Base-by-base conservation (phyloP, 1,284 basidiomycete genomes). In the Butyriboletus appendiculatus region DNA sequence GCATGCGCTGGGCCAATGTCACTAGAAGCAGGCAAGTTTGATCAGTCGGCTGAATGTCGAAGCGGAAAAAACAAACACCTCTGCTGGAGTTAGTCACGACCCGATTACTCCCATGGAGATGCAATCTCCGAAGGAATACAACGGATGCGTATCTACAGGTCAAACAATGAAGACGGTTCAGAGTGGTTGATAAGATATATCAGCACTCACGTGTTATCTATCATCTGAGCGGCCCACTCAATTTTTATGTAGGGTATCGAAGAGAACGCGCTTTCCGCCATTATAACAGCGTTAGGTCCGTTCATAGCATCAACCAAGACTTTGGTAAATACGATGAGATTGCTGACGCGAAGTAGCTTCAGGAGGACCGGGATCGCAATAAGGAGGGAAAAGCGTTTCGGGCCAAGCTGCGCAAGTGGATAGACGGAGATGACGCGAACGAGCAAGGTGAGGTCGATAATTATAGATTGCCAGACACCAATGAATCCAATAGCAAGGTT, bases 171-270 rank as follows among this genome's bases (percentile, higher is more conserved):
- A 39, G 18, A 41, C 2, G 7, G 9, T 41, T 16, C 2, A 26
- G 30, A 37, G 15, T 10, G 5, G 9, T 18, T 6, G 8, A 18
- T 15, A 8, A 26, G 18, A 28, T 24, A 6, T 4, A 34, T 42
- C n/a, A 15, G 4, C 3, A 60, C 62, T 56, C 10, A 68, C 63
- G 53, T 43, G n/a, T 69, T 70, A 39, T 68, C 66, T n/a, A 66
- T 28, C 45, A 68, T 48, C 53, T 68, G 63, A 30, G 62, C 46
- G 16, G 64, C 59, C 66, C 66, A 68, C 42, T 68, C 66, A 5
- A 70, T 59, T 33, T 70, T 68, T 30, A 70, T 26, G 48, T 63
- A 68, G 9, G 65, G 65, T 14, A 14, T 45, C 26, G 28, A 20
- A 12, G n/a, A 18, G n/a, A 55, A 59, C 5, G 26, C 12, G 11